Evolutionary conservation across 768 basidiomycete genomes (phyloP), one percentile per base, ranked within the genome.

Genomic region (Kwoniella dejecticola): DNA sequence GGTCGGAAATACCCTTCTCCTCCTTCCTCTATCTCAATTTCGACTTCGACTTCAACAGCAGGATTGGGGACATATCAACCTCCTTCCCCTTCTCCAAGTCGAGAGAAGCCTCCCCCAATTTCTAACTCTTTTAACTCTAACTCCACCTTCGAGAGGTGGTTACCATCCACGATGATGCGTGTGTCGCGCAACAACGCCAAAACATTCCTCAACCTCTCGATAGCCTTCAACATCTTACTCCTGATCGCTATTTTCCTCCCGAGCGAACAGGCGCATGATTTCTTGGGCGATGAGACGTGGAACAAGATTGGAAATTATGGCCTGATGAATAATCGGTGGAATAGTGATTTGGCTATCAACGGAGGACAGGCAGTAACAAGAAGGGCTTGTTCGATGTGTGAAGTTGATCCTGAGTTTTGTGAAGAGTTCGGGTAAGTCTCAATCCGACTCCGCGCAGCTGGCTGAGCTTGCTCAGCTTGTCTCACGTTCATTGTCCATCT

Each of bases 381-480:
- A n/a, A 52, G 42, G 31, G 19, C 46, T 27, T 52, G 60, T 36
- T 36, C 57, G 27, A 60, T 71, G 60, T 68, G 66, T 44, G 36
- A 61, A 46, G 63, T 62, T 1, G 49, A 57, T 24, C 57, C 59
- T 2, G 57, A 55, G 30, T 46, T 72, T 8, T 72, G 70, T 38
- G 62, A 63, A 13, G 57, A 63, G 31, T 44, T 68, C 17, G 64
- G 70, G 70, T 71, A 33, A 56, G 70, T 64, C 7, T 4, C 30
- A 24, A 10, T 29, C 3, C 12, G 24, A 7, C n/a, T 42, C 19
- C 29, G 21, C 23, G 4, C 19, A 27, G 13, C n/a, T n/a, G 33
- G 30, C 48, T 19, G 26, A 50, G 7, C 10, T 42, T 6, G 19
- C 33, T 36, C 33, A 15, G n/a, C n/a, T n/a, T n/a, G n/a, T n/a